These are phyloP conservation scores for Neostapfia colusana DNA, from an alignment of 176 grass and related monocot species.

Conservation along the genomic window DNA sequence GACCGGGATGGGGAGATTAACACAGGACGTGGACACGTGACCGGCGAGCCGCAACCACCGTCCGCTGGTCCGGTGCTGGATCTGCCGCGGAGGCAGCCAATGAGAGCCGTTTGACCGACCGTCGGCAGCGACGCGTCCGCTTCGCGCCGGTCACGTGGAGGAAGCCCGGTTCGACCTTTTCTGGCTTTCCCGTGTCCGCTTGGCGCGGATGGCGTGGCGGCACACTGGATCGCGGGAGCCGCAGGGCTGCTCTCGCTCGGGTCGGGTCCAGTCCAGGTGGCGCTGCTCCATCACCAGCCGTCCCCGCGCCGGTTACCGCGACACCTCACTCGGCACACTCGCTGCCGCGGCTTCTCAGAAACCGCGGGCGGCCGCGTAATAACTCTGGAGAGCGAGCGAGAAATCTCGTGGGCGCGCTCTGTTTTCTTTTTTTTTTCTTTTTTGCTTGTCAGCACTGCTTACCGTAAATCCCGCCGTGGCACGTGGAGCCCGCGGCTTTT, in stretches of 20 bases:
- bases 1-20: not conserved
- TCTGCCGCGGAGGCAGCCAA: too few relatives aligned
- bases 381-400: not conserved
- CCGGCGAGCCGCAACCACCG: not conserved
- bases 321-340: not conserved
- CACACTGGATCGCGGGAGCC: conserved; percentile 20
- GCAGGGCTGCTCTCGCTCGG: not conserved
- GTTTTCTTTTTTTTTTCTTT: too few relatives aligned
- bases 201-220: not conserved
- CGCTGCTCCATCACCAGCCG: not conserved
- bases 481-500: not conserved
- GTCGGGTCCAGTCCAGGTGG: not conserved
- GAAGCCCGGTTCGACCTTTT: not conserved
- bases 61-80: too few relatives aligned
- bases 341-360: not conserved
- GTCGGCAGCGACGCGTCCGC: too few relatives aligned
- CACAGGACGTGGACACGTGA: not conserved
- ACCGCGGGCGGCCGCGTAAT: not conserved
- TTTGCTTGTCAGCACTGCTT: too few relatives aligned
- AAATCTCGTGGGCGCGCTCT: conserved; percentile 8
- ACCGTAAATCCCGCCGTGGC: not conserved
- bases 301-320: not conserved
- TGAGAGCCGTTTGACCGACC: too few relatives aligned
- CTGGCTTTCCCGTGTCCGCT: not conserved
- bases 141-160: too few relatives aligned